Evolutionary conservation across 257 asterid species (phyloP).

Genomic region (Solanum stenotomum): DNA sequence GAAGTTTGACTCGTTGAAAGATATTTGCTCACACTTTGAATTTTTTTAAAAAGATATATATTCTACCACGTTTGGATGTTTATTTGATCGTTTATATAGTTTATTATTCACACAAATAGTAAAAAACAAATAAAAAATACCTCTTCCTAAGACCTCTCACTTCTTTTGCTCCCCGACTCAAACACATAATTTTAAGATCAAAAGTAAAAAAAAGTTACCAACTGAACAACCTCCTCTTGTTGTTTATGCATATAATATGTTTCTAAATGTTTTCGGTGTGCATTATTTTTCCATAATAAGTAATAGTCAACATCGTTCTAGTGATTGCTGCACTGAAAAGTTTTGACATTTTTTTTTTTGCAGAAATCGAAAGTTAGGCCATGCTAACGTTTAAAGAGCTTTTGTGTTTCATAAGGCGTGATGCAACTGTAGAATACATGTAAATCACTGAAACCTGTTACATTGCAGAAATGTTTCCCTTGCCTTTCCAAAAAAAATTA

Average conservation of each 20-base stretch:
- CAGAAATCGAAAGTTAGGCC: not conserved
- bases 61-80: not conserved
- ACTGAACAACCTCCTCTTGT: not conserved
- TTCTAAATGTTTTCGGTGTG: not conserved
- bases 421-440: not conserved
- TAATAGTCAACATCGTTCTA: not conserved
- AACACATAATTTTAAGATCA: fast-evolving
- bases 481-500: too few species aligned
- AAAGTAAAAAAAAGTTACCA: not conserved
- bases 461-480: not conserved
- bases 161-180: not conserved
- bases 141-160: not conserved
- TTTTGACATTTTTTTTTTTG: not conserved
- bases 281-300: not conserved
- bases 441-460: too few species aligned
- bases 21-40: not conserved
- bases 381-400: not conserved
- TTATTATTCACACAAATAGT: too few species aligned
- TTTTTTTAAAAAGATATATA: too few species aligned
- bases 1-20: too few species aligned
- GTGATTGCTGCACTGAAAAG: not conserved
- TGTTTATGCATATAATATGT: not conserved
- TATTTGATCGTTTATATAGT: not conserved
- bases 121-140: too few species aligned
- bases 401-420: not conserved